phyloP scores from a whole-genome alignment of 2,329 filamentous ascomycete species.

The Penicillium polonicum region DNA sequence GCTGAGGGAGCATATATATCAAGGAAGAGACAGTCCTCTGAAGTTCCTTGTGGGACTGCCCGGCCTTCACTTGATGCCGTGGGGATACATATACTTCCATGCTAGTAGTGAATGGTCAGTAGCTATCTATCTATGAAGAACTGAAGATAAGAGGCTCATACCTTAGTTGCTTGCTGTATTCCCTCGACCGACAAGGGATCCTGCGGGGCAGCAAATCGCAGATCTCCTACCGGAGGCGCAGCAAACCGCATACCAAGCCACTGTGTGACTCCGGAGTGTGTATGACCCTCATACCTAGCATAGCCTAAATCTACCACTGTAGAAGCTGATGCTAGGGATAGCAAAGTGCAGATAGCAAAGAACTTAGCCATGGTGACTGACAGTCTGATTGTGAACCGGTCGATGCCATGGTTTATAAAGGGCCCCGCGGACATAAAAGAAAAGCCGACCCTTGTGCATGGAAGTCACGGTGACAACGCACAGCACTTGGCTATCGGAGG shows the following conservation, averaged over 20 bases:
- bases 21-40: slow-evolving; percentile 45
- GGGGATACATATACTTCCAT: slow-evolving; percentile 61
- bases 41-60: slow-evolving; percentile 53
- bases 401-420: slow-evolving; percentile 8
- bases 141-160: slow-evolving; percentile 30
- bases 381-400: slow-evolving; percentile 2
- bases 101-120: slow-evolving; percentile 30
- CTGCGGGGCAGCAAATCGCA: slow-evolving; percentile 67
- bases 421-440: background rate
- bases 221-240: slow-evolving; percentile 62
- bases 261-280: slow-evolving; percentile 58
- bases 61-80: slow-evolving; percentile 56
- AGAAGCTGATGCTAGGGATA: slow-evolving; percentile 23
- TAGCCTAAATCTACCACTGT: slow-evolving; percentile 63
- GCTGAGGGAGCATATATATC: slow-evolving; percentile 42
- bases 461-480: background rate
- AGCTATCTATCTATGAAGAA: background rate
- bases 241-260: slow-evolving; percentile 78
- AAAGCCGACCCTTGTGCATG: background rate
- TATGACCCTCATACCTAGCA: slow-evolving; percentile 61
- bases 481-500: background rate
- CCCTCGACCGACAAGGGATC: slow-evolving; percentile 54
- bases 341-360: slow-evolving; percentile 17
- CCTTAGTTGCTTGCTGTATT: slow-evolving; percentile 56
- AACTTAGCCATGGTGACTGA: slow-evolving; percentile 12